phyloP scores from a whole-genome alignment of 192 early-diverging fungal species.

The Mortierella antarctica region DNA sequence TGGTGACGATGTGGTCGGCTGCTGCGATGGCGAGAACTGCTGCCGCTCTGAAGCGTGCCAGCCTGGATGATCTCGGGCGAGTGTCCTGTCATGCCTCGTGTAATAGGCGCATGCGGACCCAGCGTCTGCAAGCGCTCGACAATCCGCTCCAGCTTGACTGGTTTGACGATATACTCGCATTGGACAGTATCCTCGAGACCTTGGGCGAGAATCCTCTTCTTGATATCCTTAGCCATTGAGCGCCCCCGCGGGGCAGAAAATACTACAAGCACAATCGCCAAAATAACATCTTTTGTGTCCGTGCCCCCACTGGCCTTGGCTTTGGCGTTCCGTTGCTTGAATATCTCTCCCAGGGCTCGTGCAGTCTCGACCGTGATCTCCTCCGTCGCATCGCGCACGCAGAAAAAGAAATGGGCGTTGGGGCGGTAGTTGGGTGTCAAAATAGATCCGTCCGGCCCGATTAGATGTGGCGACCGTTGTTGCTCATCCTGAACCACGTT shows the following conservation, averaged over 20 bases:
- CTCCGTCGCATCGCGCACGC: conserved; percentile 13
- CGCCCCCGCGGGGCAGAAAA: conserved; percentile 52
- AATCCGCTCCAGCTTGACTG: conserved; percentile 45
- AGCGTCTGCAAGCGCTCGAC: conserved; percentile 43
- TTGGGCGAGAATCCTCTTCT: conserved; percentile 29
- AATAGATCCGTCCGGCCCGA: conserved; percentile 13
- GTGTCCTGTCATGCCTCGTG: background rate
- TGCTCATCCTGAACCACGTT: conserved; percentile 31
- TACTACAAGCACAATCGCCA: conserved; percentile 47
- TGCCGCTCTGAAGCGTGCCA: background rate
- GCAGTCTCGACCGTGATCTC: conserved; percentile 32
- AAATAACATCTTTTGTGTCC: conserved; percentile 23
- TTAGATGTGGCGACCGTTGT: conserved; percentile 8
- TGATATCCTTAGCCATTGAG: conserved; percentile 44
- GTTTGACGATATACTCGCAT: conserved; percentile 46
- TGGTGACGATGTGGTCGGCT: background rate
- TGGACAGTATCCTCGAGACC: conserved; percentile 34
- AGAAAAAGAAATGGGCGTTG: conserved; percentile 52
- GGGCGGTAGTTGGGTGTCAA: conserved; percentile 23
- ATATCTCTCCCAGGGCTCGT: conserved; percentile 23
- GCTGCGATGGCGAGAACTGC: background rate
- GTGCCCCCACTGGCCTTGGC: conserved; percentile 2
- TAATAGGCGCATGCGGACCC: conserved; percentile 20
- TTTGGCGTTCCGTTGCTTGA: conserved; percentile 16
- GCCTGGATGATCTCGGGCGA: background rate